Evolutionary conservation across 2,329 filamentous ascomycete species (phyloP).

Genomic region (Diaporthe citrichinensis): DNA sequence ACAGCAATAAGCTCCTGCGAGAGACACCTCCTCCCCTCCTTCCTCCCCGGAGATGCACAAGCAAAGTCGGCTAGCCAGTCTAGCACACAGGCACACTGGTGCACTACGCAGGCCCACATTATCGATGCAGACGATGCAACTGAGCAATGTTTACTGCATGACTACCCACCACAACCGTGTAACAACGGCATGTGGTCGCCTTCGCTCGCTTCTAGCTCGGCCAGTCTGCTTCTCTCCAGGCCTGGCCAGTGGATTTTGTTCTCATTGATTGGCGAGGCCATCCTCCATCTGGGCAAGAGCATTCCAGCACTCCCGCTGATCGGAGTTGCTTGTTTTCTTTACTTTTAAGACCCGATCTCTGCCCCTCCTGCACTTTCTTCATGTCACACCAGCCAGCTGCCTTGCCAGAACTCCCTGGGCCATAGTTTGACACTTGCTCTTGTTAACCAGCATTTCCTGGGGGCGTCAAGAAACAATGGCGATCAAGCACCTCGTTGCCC

Average conservation of each 20-base stretch:
- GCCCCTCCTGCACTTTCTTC: background rate
- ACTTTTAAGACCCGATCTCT: background rate
- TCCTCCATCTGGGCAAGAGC: slow-evolving; percentile 15
- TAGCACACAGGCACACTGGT: too few relatives aligned
- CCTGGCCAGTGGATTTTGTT: background rate
- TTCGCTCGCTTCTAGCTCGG: slow-evolving; percentile 11
- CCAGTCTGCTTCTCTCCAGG: background rate
- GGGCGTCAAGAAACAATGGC: slow-evolving; percentile 51
- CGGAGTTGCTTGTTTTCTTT: slow-evolving; percentile 27
- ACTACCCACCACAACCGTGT: slow-evolving; percentile 12
- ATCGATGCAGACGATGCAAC: slow-evolving; percentile 20
- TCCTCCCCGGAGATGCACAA: slow-evolving; percentile 22
- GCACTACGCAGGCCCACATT: background rate
- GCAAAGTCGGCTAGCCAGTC: background rate
- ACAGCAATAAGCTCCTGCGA: background rate
- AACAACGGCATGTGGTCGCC: slow-evolving; percentile 6
- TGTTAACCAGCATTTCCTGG: background rate
- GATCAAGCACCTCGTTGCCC: slow-evolving; percentile 57
- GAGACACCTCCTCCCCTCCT: background rate
- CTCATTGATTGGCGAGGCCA: background rate
- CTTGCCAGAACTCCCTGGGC: background rate
- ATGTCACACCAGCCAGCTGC: background rate
- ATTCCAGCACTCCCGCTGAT: slow-evolving; percentile 4
- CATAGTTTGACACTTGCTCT: background rate
- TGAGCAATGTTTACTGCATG: slow-evolving; percentile 5